Evolutionary conservation across 805 yeast genomes (phyloP), one percentile per base, ranked within the genome.

Genomic region (Tetrapisispora pingtungensis): DNA sequence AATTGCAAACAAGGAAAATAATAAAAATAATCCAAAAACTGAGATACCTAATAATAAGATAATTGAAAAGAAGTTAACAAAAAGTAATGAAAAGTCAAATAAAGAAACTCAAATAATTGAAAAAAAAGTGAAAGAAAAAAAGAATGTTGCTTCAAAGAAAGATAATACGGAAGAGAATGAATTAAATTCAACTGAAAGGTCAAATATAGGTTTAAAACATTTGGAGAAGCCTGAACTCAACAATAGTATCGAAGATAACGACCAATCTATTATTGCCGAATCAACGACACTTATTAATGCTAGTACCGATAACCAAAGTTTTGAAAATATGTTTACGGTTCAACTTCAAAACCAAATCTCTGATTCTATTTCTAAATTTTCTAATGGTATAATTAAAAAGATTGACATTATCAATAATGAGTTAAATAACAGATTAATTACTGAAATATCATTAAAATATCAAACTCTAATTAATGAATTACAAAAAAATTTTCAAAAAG

Each of bases 351-450:
- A 58, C 17, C 70, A 68, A 45, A 68, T 68, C 7, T 56, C 46
- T 41, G 56, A 54, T 10, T 67, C 72, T 0, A 61, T 68, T 17
- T 46, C 53, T 4, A 43, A 46, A 3, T 68, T 68, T 47, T 61
- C 71, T 0, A 54, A 58, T n/a, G 66, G 64, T 32, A 47, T 68
- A 38, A 53, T 57, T 0, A 51, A 53, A 17, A 68, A 67, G 48
- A 60, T 68, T 33, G 52, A 55, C 4, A 52, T 68, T 6, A 63
- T 68, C 38, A 68, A 67, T 43, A 54, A 58, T 6, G 71, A 66
- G 45, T 49, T 68, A 45, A 68, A 66, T 43, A 54, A 58, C 35
- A 65, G 58, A 42, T 55, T 68, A 3, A 51, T 63, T 46, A 48
- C 44, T 17, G 69, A 67, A 32, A 44, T 68, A 40, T 58, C 70